Evolutionary conservation across 1,284 basidiomycete genomes (phyloP).

Genomic region (Apiotrichum porosum): DNA sequence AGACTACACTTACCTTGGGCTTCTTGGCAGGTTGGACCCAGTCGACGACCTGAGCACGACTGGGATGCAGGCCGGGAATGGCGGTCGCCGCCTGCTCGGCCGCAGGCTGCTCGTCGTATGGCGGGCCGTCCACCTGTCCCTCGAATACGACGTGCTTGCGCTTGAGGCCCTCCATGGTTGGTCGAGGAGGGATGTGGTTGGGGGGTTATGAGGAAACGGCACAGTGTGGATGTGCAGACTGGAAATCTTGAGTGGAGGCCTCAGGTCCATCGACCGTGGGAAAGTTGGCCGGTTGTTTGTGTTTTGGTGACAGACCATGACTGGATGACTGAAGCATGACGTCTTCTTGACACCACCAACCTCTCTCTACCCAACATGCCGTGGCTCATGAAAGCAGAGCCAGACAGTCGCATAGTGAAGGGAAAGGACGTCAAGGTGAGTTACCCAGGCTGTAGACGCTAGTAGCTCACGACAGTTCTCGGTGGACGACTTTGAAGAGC

Average conservation of each 20-base stretch:
- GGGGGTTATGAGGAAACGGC: neutral
- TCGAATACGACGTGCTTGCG: constrained; percentile 30
- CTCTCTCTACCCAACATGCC: constrained; percentile 28
- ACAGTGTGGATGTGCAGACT: neutral
- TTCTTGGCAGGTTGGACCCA: constrained; percentile 12
- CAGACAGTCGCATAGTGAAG: constrained; percentile 78
- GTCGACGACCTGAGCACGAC: constrained; percentile 6
- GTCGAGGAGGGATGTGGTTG: neutral
- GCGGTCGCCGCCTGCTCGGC: neutral
- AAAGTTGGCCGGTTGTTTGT: constrained; percentile 7
- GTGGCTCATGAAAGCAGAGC: constrained; percentile 91
- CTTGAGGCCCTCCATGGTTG: constrained; percentile 6
- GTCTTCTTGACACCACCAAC: too few species aligned
- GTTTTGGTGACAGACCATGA: too few species aligned
- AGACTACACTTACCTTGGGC: constrained; percentile 32
- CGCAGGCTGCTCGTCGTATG: neutral
- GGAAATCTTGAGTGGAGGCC: constrained; percentile 16
- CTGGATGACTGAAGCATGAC: too few species aligned
- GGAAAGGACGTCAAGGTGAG: constrained; percentile 82
- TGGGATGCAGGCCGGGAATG: constrained; percentile 5
- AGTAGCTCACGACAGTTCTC: constrained; percentile 63
- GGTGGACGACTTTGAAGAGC: constrained; percentile 77
- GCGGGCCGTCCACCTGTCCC: constrained; percentile 5
- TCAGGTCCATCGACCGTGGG: constrained; percentile 17
- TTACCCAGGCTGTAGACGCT: neutral